Base-by-base conservation (phyloP, 257 asterid species). In the Solanum boliviense region DNA sequence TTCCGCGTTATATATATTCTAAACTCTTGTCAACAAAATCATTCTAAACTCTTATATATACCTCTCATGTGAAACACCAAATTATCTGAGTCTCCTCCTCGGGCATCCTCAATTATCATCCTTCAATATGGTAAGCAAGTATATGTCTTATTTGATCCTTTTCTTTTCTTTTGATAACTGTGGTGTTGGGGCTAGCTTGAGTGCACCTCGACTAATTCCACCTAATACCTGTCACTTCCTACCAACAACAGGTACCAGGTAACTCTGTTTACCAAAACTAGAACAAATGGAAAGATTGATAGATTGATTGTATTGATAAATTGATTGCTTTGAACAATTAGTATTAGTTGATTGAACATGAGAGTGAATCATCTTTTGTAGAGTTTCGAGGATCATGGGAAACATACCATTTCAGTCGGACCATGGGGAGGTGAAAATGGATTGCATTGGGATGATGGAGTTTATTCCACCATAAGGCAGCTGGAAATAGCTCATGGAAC, bases 381-480 rank as follows among this genome's bases (percentile, higher is more conserved):
- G 93, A 88, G 27, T 82, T 62, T 86, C 48, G 94, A 91, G 88
- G 89, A 89, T 25, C 74, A 86, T 71, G 93, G 92, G 12, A 91
- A 92, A 76, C 89, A 87, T 29, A 70, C 90, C 52, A 73, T 89
- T 48, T 84, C 95, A 23, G 88, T 92, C 18, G 98, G 98, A 91
- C 98, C 99, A 72, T 94, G 98, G 97, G 99, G 99, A 60, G 98
- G 97, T 46, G 93, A 88, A 56, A 94, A 89, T 41, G 99, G 98
- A 73, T 79, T 84, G 81, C 91, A 90, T 46, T 96, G 98, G 98
- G 98, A 95, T 46, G 99, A 96, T 83, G 98, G 98, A 29, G 93
- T 90, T 7, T 89, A 93, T 89, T 88, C 96, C 70, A 83, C 89
- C 29, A 67, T 96, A 21, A 89, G 92, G 90, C 96, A 92, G 84